Evolutionary conservation across 352 stramenopile species (phyloP).

Genomic region (Pythium phragmitis): DNA sequence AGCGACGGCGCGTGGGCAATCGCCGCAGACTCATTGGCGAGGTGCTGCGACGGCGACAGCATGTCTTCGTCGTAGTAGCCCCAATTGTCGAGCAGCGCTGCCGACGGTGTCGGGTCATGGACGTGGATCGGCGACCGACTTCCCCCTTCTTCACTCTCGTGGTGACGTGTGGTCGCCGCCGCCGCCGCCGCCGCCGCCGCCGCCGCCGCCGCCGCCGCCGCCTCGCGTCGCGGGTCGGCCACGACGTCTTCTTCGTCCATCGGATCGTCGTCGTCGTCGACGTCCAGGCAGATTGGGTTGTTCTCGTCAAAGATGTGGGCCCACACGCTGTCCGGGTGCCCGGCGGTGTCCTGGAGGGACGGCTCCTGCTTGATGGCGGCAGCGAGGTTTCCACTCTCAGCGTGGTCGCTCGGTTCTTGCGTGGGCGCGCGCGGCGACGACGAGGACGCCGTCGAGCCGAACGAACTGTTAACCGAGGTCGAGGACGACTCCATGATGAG

Average conservation of each 20-base stretch:
- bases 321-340: conserved; percentile 36
- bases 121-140: background rate
- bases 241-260: conserved; percentile 28
- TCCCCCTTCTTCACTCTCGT: background rate
- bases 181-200: background rate
- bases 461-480: conserved; percentile 15
- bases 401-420: background rate
- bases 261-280: conserved; percentile 32
- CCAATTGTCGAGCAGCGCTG: conserved; percentile 36
- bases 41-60: conserved; percentile 1
- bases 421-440: conserved; percentile 2
- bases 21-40: no score
- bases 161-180: no score
- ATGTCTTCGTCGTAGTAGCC: conserved; percentile 37
- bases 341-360: background rate
- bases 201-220: no score
- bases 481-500: conserved; percentile 14
- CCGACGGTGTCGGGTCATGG: conserved; percentile 20
- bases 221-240: conserved; percentile 12
- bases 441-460: conserved; percentile 20
- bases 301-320: conserved; percentile 39
- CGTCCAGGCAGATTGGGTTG: conserved; percentile 27
- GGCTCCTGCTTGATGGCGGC: conserved; percentile 19
- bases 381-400: background rate
- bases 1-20: background rate